These are phyloP conservation scores for Backusella parvicylindrica DNA, from an alignment of 192 early-diverging fungal species.

Conservation along the genomic window DNA sequence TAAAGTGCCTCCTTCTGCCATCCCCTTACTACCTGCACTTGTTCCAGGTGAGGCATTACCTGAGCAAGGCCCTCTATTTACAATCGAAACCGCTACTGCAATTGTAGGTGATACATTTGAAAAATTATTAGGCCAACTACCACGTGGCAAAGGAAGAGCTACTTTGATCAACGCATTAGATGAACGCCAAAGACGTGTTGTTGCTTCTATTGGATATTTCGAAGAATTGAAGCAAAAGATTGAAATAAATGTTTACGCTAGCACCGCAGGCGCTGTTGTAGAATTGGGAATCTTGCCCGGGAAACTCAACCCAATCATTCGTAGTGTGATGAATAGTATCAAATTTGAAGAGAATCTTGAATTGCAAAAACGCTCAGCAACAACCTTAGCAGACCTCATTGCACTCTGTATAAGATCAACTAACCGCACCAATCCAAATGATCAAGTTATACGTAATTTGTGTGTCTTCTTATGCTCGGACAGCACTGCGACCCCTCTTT, in stretches of 20 bases:
- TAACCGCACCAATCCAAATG: slow-evolving; percentile 52
- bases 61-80: slow-evolving; percentile 41
- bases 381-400: slow-evolving; percentile 49
- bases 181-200: slow-evolving; percentile 62
- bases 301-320: slow-evolving; percentile 82
- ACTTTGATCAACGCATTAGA: slow-evolving; percentile 37
- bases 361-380: slow-evolving; percentile 51
- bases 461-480: slow-evolving; percentile 84
- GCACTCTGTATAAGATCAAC: slow-evolving; percentile 46
- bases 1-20: slow-evolving; percentile 29
- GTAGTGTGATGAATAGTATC: slow-evolving; percentile 83
- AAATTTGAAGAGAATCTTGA: slow-evolving; percentile 68
- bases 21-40: slow-evolving; percentile 55
- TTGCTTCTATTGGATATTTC: slow-evolving; percentile 61
- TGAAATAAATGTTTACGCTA: slow-evolving; percentile 67
- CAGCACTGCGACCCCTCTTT: slow-evolving; percentile 62
- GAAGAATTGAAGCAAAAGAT: slow-evolving; percentile 58
- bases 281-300: slow-evolving; percentile 71
- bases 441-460: slow-evolving; percentile 89
- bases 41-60: slow-evolving; percentile 31
- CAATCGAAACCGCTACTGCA: slow-evolving; percentile 51
- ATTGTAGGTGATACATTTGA: slow-evolving; percentile 45
- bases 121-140: slow-evolving; percentile 38
- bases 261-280: slow-evolving; percentile 78
- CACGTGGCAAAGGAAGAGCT: slow-evolving; percentile 29